Base-by-base conservation (phyloP, 352 stramenopile species). In the Globisporangium recalcitrans region DNA sequence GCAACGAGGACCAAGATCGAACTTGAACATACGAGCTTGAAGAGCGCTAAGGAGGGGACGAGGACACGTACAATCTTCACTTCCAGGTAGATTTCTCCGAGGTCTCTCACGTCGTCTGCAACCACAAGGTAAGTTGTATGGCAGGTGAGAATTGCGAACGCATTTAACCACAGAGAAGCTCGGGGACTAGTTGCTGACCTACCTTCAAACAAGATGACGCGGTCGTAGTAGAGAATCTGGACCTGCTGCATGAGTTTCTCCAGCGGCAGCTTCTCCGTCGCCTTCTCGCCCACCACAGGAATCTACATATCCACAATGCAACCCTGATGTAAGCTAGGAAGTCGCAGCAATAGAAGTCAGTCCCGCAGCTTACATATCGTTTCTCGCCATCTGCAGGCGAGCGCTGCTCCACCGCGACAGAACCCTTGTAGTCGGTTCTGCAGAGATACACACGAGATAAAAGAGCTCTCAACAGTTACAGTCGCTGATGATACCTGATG, bases 191-290 rank as follows among this genome's bases (percentile, higher is more conserved):
- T n/a, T n/a, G n/a, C n/a, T n/a, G n/a, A n/a, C n/a, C n/a, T 57
- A 86, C 80, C 80, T 83, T 89, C 80, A 52, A 86, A 89, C 16
- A 89, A 61, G 9, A 84, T 52, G 9, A 86, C 71, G 19, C 65
- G 71, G 32, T 86, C 80, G 59, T 86, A 87, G 61, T 78, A 87
- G 32, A 83, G 27, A 58, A 89, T 87, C 29, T 69, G 56, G 0
- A 82, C 67, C 36, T 81, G 74, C 46, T 87, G 77, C 42, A 67
- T 58, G 19, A 89, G 62, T 55, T 86, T 84, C 13, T 81, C 74
- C 9, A 86, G 65, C 21, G 80, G 79, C 40, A 88, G 34, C 19
- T 19, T 58, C 62, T 88, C 75, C 9, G n/a, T 40, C 6, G 72
- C 74, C 22, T 32, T 24, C 51, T 58, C 68, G 1, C 58, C 62